Percentiles rank a stretch among this genome's conserved stretches.
phyloP scores from a whole-genome alignment of 371 early-diverging fungal genomes.

The Mucor velutinosus region DNA sequence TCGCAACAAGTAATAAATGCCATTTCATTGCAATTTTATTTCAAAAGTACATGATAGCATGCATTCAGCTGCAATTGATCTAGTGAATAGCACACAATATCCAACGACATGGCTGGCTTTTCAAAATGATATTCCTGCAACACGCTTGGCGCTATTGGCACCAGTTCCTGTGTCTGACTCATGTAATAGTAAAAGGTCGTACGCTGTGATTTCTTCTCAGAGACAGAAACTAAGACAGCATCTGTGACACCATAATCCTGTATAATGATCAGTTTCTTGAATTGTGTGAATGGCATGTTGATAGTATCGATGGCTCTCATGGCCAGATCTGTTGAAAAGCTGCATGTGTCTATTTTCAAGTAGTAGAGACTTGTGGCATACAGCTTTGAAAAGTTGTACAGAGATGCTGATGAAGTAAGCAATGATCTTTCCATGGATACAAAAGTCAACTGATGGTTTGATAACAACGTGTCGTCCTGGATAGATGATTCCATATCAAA shows the following conservation, averaged over 20 bases:
- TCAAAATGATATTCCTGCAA: neutral
- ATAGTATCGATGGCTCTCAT: neutral
- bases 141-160: neutral
- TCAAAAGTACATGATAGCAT: neutral
- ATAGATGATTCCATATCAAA: neutral
- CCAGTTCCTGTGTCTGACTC: neutral
- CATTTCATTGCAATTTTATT: neutral
- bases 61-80: neutral
- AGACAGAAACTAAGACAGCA: neutral
- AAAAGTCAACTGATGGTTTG: neutral
- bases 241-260: neutral
- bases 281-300: conserved; percentile 1
- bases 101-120: neutral
- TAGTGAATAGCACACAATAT: neutral
- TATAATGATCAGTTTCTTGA: neutral
- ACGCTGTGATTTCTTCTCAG: neutral
- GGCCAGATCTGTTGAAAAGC: neutral
- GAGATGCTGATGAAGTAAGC: neutral
- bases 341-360: neutral
- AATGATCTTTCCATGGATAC: neutral
- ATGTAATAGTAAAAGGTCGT: neutral
- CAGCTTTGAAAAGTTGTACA: neutral
- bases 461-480: neutral
- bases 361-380: neutral
- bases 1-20: neutral